phyloP scores from a whole-genome alignment of 2,329 filamentous ascomycete genomes.

The Fusarium equiseti region DNA sequence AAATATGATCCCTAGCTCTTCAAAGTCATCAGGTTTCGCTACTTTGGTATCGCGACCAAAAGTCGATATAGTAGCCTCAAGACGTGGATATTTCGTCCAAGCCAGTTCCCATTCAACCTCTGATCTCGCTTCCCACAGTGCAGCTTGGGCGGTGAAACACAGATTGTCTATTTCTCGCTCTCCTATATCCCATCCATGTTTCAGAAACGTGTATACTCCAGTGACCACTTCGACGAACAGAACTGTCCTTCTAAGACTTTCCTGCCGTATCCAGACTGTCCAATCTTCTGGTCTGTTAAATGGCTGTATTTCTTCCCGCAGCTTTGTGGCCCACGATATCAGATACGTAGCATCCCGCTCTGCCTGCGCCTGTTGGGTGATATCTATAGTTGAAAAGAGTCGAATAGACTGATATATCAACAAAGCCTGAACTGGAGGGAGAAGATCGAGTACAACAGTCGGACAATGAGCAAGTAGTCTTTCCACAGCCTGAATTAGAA shows the following conservation, averaged over 20 bases:
- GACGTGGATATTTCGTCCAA: neutral
- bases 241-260: conserved; percentile 3
- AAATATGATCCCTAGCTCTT: neutral
- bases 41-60: neutral
- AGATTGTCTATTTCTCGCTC: neutral
- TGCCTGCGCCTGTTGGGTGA: conserved; percentile 2
- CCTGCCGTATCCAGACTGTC: neutral
- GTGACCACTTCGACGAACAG: neutral
- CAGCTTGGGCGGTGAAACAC: neutral
- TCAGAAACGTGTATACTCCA: neutral
- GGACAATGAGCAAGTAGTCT: neutral
- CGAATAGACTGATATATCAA: conserved; percentile 1
- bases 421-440: neutral
- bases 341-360: neutral
- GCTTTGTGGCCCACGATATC: neutral
- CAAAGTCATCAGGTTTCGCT: neutral
- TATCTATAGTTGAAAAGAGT: neutral
- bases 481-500: neutral
- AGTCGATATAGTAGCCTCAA: neutral
- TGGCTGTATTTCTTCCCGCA: fast-evolving
- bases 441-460: fast-evolving
- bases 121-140: conserved; percentile 8
- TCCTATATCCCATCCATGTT: neutral
- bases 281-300: fast-evolving
- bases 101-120: neutral